Conservation (phyloP, 495 filamentous ascomycete genomes). For the Hyaloscypha bicolor region DNA sequence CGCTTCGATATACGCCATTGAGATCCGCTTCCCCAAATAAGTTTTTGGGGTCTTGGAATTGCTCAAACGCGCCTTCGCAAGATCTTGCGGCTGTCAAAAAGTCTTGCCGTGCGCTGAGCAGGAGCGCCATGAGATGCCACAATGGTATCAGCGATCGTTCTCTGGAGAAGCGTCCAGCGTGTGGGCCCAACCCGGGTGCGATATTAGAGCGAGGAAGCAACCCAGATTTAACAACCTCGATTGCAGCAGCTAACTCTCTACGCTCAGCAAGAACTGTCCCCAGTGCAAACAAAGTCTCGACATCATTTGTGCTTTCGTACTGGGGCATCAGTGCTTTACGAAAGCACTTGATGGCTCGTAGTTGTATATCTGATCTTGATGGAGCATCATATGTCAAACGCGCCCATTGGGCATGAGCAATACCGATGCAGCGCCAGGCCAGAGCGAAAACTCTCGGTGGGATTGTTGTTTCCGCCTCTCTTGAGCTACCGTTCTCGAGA, state of each 20-base stretch:
- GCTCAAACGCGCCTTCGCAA: constrained; percentile 88
- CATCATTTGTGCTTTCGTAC: constrained; percentile 59
- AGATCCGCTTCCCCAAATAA: constrained; percentile 50
- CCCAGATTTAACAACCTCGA: constrained; percentile 70
- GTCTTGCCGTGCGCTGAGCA: constrained; percentile 85
- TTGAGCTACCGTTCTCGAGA: constrained; percentile 37
- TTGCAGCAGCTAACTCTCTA: constrained; percentile 72
- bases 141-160: constrained; percentile 65
- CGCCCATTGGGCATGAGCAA: constrained; percentile 84
- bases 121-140: constrained; percentile 85
- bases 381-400: constrained; percentile 73
- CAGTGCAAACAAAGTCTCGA: constrained; percentile 78
- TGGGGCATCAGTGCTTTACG: constrained; percentile 68
- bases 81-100: constrained; percentile 76
- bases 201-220: constrained; percentile 35
- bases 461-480: constrained; percentile 12
- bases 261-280: constrained; percentile 79
- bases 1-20: constrained; percentile 47
- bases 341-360: constrained; percentile 72
- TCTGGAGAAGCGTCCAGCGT: constrained; percentile 37
- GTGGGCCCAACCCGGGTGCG: constrained; percentile 37
- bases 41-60: constrained; percentile 66
- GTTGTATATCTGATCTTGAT: constrained; percentile 66
- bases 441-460: constrained; percentile 55
- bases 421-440: constrained; percentile 79